phyloP scores from a whole-genome alignment of 257 asterid genomes.

The Paraleonurus japonicus region DNA sequence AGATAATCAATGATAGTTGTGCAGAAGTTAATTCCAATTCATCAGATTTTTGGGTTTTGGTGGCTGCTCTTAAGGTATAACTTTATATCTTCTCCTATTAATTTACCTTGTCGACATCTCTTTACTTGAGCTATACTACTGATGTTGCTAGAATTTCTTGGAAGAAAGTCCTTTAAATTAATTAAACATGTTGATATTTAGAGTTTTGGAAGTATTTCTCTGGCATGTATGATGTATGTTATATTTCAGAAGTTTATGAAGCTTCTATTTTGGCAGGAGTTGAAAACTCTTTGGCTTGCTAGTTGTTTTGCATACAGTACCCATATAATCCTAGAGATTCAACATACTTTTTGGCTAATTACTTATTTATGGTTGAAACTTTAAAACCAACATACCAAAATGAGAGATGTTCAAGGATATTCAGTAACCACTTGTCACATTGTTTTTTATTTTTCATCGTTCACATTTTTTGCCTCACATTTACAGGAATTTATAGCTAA shows the following conservation, averaged over 20 bases:
- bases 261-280: background rate
- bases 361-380: too few species aligned
- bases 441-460: constrained; percentile 14
- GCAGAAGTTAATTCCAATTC: constrained; percentile 75
- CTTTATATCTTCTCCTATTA: background rate
- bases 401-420: too few species aligned
- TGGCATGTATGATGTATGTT: background rate
- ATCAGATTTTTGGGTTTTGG: constrained; percentile 92
- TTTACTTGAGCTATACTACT: background rate
- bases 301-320: background rate
- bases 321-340: background rate
- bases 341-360: too few species aligned
- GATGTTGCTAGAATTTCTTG: background rate
- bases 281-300: background rate
- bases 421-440: background rate
- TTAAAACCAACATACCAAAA: too few species aligned
- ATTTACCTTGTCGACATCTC: background rate
- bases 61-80: constrained; percentile 85
- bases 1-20: constrained; percentile 62
- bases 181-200: background rate
- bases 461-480: constrained; percentile 11
- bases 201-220: background rate
- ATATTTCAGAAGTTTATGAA: background rate
- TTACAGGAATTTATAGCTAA: constrained; percentile 76
- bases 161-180: background rate